A percentile compares a stretch with the other conserved stretches of the same genome.
These are phyloP conservation scores for Trichoderma semiorbis DNA, from an alignment of 2,329 filamentous ascomycete species.

Conservation along the genomic window DNA sequence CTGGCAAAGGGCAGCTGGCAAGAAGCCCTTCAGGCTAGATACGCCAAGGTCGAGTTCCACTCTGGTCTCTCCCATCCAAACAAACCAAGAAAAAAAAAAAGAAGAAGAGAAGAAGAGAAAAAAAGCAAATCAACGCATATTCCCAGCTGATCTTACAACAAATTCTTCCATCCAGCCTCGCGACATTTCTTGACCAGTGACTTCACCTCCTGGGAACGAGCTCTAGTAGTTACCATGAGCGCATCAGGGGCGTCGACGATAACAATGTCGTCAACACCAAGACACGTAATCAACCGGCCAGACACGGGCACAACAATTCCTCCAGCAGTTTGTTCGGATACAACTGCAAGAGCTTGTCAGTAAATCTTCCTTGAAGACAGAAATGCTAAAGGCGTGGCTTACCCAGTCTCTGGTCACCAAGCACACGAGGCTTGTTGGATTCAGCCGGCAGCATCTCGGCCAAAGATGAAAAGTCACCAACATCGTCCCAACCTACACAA, in stretches of 20 bases:
- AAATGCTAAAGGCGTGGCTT: neutral
- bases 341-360: constrained; percentile 17
- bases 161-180: constrained; percentile 24
- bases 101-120: no score
- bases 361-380: accelerated
- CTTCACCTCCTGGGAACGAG: constrained; percentile 29
- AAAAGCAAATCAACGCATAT: neutral
- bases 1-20: neutral
- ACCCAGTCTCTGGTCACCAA: constrained; percentile 26
- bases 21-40: neutral
- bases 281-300: constrained; percentile 26
- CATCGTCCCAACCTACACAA: constrained; percentile 26
- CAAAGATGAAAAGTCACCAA: constrained; percentile 28
- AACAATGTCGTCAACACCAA: constrained; percentile 28
- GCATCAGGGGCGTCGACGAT: constrained; percentile 28
- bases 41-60: neutral
- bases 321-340: constrained; percentile 27
- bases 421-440: constrained; percentile 24
- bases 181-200: constrained; percentile 27
- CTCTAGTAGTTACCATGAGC: constrained; percentile 28
- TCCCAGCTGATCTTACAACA: constrained; percentile 21
- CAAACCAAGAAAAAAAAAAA: no score
- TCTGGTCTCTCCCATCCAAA: neutral
- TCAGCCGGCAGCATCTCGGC: constrained; percentile 29
- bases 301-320: constrained; percentile 27